Evolutionary conservation across 129 eudicot species (phyloP).

Genomic region (Deinandra increscens): DNA sequence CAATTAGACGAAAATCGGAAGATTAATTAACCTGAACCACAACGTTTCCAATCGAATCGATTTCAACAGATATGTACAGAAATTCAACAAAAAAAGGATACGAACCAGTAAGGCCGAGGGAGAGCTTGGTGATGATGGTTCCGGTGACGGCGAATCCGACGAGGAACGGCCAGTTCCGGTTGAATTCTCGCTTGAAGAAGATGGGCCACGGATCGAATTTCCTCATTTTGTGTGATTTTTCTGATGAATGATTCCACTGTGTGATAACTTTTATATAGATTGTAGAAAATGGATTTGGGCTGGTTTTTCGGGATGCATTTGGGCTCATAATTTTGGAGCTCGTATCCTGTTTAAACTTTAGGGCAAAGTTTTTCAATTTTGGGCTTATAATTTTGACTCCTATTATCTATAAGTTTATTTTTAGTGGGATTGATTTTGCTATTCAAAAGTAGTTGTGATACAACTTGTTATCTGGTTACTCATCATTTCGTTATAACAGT

Average conservation of each 20-base stretch:
- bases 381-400: too few relatives aligned
- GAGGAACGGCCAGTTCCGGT: conserved; percentile 57
- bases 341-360: too few relatives aligned
- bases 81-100: not conserved
- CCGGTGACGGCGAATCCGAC: conserved; percentile 79
- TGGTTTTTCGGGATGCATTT: not conserved
- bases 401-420: too few relatives aligned
- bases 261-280: too few relatives aligned
- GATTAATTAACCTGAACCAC: not conserved
- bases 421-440: too few relatives aligned
- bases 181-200: conserved; percentile 47
- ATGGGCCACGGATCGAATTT: conserved; percentile 41
- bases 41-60: conserved; percentile 10
- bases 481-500: too few relatives aligned
- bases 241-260: too few relatives aligned
- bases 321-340: too few relatives aligned
- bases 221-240: conserved; percentile 25
- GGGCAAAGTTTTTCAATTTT: too few relatives aligned
- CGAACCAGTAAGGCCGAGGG: conserved; percentile 69
- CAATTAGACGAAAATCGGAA: not conserved
- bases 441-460: too few relatives aligned
- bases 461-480: too few relatives aligned
- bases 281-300: conserved; percentile 9
- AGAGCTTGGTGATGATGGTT: conserved; percentile 59
- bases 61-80: not conserved